These are phyloP conservation scores for Blastobotrys robertii DNA, from an alignment of 805 yeast species.

Conservation along the genomic window DNA sequence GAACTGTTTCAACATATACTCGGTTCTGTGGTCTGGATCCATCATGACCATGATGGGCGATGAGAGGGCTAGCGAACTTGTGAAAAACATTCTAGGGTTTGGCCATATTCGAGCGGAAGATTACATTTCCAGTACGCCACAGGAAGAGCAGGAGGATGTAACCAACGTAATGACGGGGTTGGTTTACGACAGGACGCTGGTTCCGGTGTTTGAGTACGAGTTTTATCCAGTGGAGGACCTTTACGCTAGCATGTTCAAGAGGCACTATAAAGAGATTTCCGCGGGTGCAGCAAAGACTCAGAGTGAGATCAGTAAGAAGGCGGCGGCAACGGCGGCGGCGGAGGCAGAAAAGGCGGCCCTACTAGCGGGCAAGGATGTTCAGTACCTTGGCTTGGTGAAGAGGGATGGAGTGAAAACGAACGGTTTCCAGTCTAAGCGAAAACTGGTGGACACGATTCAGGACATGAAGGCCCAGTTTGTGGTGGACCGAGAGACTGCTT, in stretches of 20 bases:
- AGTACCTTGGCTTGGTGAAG: constrained; percentile 13
- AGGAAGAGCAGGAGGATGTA: constrained; percentile 26
- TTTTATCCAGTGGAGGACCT: constrained; percentile 27
- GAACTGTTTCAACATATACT: constrained; percentile 53
- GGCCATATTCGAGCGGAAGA: constrained; percentile 59
- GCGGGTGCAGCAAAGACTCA: constrained; percentile 16
- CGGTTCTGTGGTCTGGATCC: constrained; percentile 68
- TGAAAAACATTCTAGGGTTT: constrained; percentile 57
- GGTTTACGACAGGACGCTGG: constrained; percentile 40
- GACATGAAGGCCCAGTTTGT: neutral
- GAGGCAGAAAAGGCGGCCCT: constrained; percentile 21
- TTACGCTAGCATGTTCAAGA: constrained; percentile 13
- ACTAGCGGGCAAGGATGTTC: constrained; percentile 11
- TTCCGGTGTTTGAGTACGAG: constrained; percentile 35
- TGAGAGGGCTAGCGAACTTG: constrained; percentile 42
- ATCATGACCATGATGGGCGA: constrained; percentile 39
- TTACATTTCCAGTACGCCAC: constrained; percentile 26
- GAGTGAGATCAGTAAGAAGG: constrained; percentile 46
- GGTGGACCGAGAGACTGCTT: constrained; percentile 25
- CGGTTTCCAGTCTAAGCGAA: neutral
- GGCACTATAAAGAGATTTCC: constrained; percentile 10
- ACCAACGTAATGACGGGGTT: constrained; percentile 32
- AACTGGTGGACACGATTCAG: neutral
- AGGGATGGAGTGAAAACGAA: constrained; percentile 1
- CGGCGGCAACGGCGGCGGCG: constrained; percentile 54